phyloP scores from a whole-genome alignment of 164 flowering plant species.

The Tetrastigma voinierianum region DNA sequence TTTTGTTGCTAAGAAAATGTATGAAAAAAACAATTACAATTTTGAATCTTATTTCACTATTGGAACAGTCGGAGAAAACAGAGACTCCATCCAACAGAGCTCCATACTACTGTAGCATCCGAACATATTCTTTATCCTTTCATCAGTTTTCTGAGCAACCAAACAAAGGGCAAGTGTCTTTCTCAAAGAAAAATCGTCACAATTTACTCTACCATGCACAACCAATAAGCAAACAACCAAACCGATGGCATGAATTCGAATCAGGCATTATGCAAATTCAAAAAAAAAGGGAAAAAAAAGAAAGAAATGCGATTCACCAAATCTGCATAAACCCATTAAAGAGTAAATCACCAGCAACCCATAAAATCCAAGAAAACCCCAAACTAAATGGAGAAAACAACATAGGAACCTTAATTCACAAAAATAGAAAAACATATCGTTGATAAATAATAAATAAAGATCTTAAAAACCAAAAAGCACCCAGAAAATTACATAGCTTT shows the following conservation, averaged over 20 bases:
- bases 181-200: neutral
- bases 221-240: too few relatives aligned
- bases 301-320: neutral
- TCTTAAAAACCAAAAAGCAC: neutral
- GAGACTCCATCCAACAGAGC: too few relatives aligned
- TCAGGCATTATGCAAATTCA: conserved; percentile 9
- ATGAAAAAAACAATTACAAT: too few relatives aligned
- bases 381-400: conserved; percentile 16
- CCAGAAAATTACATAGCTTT: conserved; percentile 7
- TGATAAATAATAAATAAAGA: neutral
- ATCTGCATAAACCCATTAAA: conserved; percentile 12
- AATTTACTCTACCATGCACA: too few relatives aligned
- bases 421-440: neutral
- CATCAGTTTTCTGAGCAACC: too few relatives aligned
- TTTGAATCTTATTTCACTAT: too few relatives aligned
- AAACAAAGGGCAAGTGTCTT: neutral
- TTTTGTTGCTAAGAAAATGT: neutral
- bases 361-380: conserved; percentile 13
- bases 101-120: too few relatives aligned
- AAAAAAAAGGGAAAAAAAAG: too few relatives aligned
- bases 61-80: too few relatives aligned
- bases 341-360: neutral
- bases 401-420: conserved; percentile 8
- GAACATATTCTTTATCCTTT: too few relatives aligned
- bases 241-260: conserved; percentile 7